These are phyloP conservation scores for Penicillium herquei DNA, from an alignment of 495 filamentous ascomycete species.

Conservation along the genomic window DNA sequence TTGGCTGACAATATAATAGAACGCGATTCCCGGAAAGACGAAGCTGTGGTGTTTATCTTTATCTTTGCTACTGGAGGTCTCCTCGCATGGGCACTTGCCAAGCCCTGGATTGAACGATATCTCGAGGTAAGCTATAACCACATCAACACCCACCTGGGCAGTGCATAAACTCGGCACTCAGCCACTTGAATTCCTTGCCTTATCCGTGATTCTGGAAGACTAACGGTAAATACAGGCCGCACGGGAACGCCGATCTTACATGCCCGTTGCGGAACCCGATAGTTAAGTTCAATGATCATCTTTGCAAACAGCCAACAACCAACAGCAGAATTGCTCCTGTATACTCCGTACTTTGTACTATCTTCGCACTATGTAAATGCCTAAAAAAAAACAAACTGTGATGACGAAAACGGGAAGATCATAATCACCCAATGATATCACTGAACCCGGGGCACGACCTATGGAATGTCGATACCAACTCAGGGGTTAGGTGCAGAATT, in stretches of 20 bases:
- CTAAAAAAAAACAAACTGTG: not conserved
- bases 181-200: too few relatives aligned
- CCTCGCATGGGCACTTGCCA: conserved; percentile 73
- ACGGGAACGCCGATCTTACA: conserved; percentile 44
- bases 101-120: conserved; percentile 62
- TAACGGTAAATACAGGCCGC: conserved; percentile 32
- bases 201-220: not conserved
- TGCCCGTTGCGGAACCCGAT: conserved; percentile 38
- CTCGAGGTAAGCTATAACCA: conserved; percentile 43
- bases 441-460: not conserved
- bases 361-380: too few relatives aligned
- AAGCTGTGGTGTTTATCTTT: conserved; percentile 89
- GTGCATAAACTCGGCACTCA: too few relatives aligned
- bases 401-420: not conserved
- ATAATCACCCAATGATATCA: conserved; percentile 10
- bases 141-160: too few relatives aligned
- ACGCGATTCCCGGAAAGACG: conserved; percentile 84
- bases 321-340: too few relatives aligned
- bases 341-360: too few relatives aligned
- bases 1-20: conserved; percentile 45
- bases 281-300: conserved; percentile 4
- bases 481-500: conserved; percentile 1
- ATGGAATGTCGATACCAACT: conserved; percentile 10
- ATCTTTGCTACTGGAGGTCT: conserved; percentile 82
- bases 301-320: too few relatives aligned